A percentile compares a stretch with the other conserved stretches of the same genome.
Conservation (phyloP, 169 alveolate genomes). For the Babesia bovis region DNA sequence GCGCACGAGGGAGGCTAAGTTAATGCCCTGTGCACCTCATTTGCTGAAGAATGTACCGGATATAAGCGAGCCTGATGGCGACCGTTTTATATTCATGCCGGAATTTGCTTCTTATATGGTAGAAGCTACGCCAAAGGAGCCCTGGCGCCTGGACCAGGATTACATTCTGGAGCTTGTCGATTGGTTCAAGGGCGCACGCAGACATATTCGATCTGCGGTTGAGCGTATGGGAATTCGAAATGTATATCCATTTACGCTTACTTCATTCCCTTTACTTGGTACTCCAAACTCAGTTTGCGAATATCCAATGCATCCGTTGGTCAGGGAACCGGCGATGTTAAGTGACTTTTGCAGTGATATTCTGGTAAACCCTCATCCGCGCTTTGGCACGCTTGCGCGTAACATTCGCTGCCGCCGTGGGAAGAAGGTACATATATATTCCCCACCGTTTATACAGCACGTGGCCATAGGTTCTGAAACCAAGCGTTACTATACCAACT, state of each 20-base stretch:
- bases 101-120: conserved; percentile 75
- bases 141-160: conserved; percentile 60
- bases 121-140: conserved; percentile 74
- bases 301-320: conserved; percentile 33
- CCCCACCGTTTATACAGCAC: conserved; percentile 7
- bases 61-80: conserved; percentile 14
- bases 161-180: conserved; percentile 47
- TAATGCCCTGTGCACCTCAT: conserved; percentile 49
- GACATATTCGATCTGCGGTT: conserved; percentile 33
- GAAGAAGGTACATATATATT: conserved; percentile 2
- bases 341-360: conserved; percentile 75
- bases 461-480: neutral
- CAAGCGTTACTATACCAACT: neutral
- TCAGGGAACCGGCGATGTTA: conserved; percentile 7
- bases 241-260: conserved; percentile 54
- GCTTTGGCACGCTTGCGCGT: conserved; percentile 86
- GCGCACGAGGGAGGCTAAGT: conserved; percentile 44
- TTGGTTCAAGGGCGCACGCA: conserved; percentile 47
- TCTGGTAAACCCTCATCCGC: conserved; percentile 87
- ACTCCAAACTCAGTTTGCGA: conserved; percentile 41
- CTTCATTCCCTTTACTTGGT: conserved; percentile 59
- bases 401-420: conserved; percentile 75
- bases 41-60: conserved; percentile 30
- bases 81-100: conserved; percentile 62
- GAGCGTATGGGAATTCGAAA: conserved; percentile 50